Evolutionary conservation across 2,329 filamentous ascomycete genomes (phyloP), one percentile per base, ranked within the genome.

Genomic region (Pseudogymnoascus sp.): DNA sequence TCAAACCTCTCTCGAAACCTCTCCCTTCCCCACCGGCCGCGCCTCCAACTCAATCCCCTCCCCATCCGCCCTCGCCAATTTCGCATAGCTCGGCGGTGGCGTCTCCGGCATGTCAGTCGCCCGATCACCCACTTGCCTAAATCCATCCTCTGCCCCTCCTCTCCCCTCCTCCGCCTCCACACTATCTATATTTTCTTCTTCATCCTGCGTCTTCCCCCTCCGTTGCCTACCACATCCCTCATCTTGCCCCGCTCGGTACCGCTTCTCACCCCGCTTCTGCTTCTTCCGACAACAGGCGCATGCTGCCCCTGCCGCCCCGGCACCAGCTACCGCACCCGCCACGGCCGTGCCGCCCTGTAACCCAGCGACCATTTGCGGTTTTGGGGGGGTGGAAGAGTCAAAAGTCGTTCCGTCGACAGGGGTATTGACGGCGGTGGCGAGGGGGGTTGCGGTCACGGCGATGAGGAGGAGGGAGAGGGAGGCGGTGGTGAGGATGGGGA

Each of bases 11-110:
- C 10, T 28, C 3, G 23, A 26, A 15, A 10, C 6, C 7, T 10
- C 23, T 4, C 21, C 21, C 13, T 48, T 48, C 13, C 41, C 41
- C n/a, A 48, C 13, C 7, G 41, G 41, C 41, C 8, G 23, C 23
- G 41, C 23, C 21, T 48, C 41, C 41, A 48, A 48, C 41, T 48
- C 41, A 48, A 48, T 48, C 23, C 4, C 41, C 41, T 48, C 41
- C 7, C 18, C 41, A 3, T 28, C 41, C 37, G 18, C 8, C 23
- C 41, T 28, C 13, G 13, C 21, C 23, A 48, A 15, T 23, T 4
- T 48, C 21, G 41, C 41, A 28, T 48, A 48, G 23, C 41, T 48
- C 23, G 41, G 41, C 23, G 41, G 41, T 23, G 41, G 41, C 13
- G 41, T 15, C 3, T 28, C 41, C n/a, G 41, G 41, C 23, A 48